phyloP scores from a whole-genome alignment of 2,329 filamentous ascomycete genomes.

The Botrytis byssoidea region DNA sequence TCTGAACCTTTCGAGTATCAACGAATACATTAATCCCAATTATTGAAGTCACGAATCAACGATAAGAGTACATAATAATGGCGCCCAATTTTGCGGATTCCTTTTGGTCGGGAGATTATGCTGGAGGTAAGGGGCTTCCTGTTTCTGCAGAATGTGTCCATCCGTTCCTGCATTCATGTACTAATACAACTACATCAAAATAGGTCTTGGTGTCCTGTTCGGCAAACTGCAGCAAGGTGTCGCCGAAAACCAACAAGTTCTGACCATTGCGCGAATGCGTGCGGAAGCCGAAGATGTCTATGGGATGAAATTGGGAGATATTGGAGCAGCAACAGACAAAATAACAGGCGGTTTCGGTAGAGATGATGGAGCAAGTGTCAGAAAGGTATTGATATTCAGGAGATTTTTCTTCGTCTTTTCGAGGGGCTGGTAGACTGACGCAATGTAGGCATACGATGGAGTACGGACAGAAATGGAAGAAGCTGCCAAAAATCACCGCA shows the following conservation, averaged over 20 bases:
- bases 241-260: slow-evolving; percentile 89
- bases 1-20: not conserved
- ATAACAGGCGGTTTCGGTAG: slow-evolving; percentile 78
- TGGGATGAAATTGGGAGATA: slow-evolving; percentile 75
- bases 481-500: slow-evolving; percentile 83
- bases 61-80: slow-evolving; percentile 39
- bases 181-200: slow-evolving; percentile 21
- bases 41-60: slow-evolving; percentile 14
- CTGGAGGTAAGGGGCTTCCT: slow-evolving; percentile 63
- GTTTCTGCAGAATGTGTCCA: not conserved
- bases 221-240: slow-evolving; percentile 95
- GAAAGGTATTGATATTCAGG: slow-evolving; percentile 72
- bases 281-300: slow-evolving; percentile 94
- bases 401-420: not conserved
- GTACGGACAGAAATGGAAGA: slow-evolving; percentile 91
- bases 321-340: slow-evolving; percentile 78
- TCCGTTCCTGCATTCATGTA: slow-evolving; percentile 6
- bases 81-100: slow-evolving; percentile 93
- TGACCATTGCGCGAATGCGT: slow-evolving; percentile 88
- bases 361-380: slow-evolving; percentile 93
- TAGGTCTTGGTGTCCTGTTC: slow-evolving; percentile 87
- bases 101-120: slow-evolving; percentile 98
- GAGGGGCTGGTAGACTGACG: slow-evolving; percentile 28
- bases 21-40: not conserved
- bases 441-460: slow-evolving; percentile 80